Percentiles rank a stretch among this genome's conserved stretches.
Conservation (phyloP, 2,329 filamentous ascomycete genomes). For the Cladosporium sp. region DNA sequence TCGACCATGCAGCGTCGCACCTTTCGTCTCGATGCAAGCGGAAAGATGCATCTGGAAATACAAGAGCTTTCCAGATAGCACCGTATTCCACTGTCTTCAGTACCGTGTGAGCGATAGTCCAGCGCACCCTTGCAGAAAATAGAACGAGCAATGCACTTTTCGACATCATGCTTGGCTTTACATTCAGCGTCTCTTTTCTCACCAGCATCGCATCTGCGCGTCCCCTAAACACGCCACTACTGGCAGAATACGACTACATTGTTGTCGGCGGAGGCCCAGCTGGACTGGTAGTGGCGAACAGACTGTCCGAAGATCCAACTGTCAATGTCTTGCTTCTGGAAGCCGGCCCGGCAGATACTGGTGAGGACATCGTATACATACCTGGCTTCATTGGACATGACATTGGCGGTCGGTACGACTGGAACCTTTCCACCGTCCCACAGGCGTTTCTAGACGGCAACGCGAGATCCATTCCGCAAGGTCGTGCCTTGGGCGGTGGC, state of each 20-base stretch:
- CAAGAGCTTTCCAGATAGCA: not conserved
- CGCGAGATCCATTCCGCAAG: constrained; percentile 21
- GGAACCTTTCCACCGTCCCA: constrained; percentile 26
- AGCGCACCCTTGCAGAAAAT: not conserved
- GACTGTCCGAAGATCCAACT: constrained; percentile 27
- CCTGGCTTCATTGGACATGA: constrained; percentile 27
- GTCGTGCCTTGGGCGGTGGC: constrained; percentile 31
- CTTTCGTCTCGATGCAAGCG: not conserved
- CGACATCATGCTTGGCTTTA: constrained; percentile 11
- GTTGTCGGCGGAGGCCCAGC: constrained; percentile 28
- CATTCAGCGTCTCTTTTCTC: constrained; percentile 10
- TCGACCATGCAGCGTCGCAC: not conserved
- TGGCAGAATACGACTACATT: constrained; percentile 28
- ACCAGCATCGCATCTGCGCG: constrained; percentile 15
- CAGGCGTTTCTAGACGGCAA: constrained; percentile 25
- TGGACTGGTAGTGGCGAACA: constrained; percentile 28
- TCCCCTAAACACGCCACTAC: constrained; percentile 27
- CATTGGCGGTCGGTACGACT: constrained; percentile 25
- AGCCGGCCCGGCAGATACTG: constrained; percentile 26
- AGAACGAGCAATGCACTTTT: constrained; percentile 7
- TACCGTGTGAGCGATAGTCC: not conserved
- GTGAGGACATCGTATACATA: constrained; percentile 20
- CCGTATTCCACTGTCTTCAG: not conserved
- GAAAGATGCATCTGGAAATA: not conserved
- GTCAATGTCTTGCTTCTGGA: constrained; percentile 30